These are phyloP conservation scores for Penicillium coffeae DNA, from an alignment of 495 filamentous ascomycete species.

Conservation along the genomic window DNA sequence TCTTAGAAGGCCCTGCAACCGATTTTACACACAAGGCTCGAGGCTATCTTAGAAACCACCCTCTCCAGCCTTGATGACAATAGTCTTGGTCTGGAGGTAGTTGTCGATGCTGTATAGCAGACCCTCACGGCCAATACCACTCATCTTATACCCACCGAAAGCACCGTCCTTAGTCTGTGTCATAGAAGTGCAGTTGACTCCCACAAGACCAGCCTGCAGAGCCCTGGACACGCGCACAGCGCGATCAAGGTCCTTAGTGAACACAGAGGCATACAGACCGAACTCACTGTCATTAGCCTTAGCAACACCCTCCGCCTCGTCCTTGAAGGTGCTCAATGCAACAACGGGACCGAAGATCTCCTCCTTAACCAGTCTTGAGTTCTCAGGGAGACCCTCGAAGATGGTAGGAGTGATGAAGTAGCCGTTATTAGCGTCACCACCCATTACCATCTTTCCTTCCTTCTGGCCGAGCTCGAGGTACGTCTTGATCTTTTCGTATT, in stretches of 20 bases:
- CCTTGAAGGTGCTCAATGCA: constrained; percentile 72
- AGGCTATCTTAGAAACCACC: background rate
- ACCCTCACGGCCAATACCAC: constrained; percentile 74
- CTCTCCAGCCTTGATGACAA: constrained; percentile 24
- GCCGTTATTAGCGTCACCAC: constrained; percentile 61
- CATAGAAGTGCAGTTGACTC: constrained; percentile 73
- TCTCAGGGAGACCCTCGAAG: constrained; percentile 62
- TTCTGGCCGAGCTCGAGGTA: constrained; percentile 72
- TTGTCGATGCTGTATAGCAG: constrained; percentile 42
- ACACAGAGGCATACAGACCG: constrained; percentile 77
- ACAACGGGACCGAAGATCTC: constrained; percentile 90
- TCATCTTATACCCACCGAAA: constrained; percentile 90
- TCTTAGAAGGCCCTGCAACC: too few species aligned
- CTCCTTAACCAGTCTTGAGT: constrained; percentile 60
- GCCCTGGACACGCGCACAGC: constrained; percentile 28
- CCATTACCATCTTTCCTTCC: constrained; percentile 68
- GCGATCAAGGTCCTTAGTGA: constrained; percentile 70
- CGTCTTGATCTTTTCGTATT: constrained; percentile 73
- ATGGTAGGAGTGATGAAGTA: constrained; percentile 69
- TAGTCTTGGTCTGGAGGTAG: constrained; percentile 49
- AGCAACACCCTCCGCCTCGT: constrained; percentile 73
- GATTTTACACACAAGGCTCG: too few species aligned
- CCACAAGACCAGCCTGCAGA: constrained; percentile 62
- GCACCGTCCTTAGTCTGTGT: constrained; percentile 60
- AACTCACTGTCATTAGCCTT: constrained; percentile 82